Conservation (phyloP, 1,284 basidiomycete genomes). For the Austroboletus sp. region DNA sequence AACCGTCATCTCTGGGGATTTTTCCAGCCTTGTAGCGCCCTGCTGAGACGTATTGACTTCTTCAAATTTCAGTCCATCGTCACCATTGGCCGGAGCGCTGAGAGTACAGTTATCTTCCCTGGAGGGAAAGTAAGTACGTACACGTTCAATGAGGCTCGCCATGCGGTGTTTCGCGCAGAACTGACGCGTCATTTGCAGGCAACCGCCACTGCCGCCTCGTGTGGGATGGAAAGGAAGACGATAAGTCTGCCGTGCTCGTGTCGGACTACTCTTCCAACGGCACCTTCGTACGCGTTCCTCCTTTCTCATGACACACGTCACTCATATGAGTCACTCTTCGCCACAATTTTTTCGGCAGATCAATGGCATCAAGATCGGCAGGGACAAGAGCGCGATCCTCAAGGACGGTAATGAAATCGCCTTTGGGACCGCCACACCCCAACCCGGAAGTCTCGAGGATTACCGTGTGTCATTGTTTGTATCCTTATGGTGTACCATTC, state of each 20-base stretch:
- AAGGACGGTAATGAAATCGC: slow-evolving; percentile 77
- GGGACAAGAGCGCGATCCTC: slow-evolving; percentile 51
- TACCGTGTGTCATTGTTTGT: slow-evolving; percentile 34
- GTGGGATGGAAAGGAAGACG: slow-evolving; percentile 58
- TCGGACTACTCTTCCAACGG: slow-evolving; percentile 77
- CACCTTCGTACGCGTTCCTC: slow-evolving; percentile 59
- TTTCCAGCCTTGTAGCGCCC: slow-evolving; percentile 52
- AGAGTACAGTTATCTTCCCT: slow-evolving; percentile 53
- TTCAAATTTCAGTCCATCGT: slow-evolving; percentile 44
- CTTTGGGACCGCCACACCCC: slow-evolving; percentile 55
- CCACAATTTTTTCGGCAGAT: slow-evolving; percentile 44
- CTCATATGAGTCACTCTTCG: slow-evolving; percentile 5
- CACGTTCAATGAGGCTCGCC: slow-evolving; percentile 7
- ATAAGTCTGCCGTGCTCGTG: slow-evolving; percentile 54
- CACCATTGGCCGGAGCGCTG: slow-evolving; percentile 48
- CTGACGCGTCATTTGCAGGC: slow-evolving; percentile 40
- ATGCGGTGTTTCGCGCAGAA: slow-evolving; percentile 10
- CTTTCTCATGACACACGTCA: slow-evolving; percentile 2
- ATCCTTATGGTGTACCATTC: slow-evolving; percentile 4
- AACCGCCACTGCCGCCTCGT: slow-evolving; percentile 58
- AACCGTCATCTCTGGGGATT: slow-evolving; percentile 61
- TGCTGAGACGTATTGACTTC: slow-evolving; percentile 52
- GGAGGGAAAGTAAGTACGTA: slow-evolving; percentile 70
- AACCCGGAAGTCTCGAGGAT: slow-evolving; percentile 32
- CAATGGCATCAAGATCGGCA: slow-evolving; percentile 62